These are phyloP conservation scores for Fusarium sulawesiense DNA, from an alignment of 2,329 filamentous ascomycete genomes.

Conservation along the genomic window DNA sequence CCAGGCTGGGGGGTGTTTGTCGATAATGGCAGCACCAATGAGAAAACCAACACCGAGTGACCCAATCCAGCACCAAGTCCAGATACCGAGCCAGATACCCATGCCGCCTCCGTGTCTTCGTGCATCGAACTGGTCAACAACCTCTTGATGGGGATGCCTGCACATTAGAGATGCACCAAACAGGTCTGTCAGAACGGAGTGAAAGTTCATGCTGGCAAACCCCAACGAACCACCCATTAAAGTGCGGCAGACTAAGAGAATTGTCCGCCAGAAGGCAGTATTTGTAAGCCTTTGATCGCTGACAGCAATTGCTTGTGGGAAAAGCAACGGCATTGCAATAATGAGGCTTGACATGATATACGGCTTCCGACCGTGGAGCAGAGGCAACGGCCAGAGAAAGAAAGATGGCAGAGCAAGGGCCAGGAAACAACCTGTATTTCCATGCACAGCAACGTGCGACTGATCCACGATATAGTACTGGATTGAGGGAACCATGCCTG, in stretches of 20 bases:
- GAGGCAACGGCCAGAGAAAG: slow-evolving; percentile 77
- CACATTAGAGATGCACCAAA: slow-evolving; percentile 83
- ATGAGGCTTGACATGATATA: slow-evolving; percentile 78
- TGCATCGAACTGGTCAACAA: slow-evolving; percentile 74
- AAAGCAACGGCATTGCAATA: slow-evolving; percentile 77
- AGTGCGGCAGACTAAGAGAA: slow-evolving; percentile 71
- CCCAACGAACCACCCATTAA: slow-evolving; percentile 77
- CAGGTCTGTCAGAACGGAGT: slow-evolving; percentile 76
- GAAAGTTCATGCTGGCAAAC: slow-evolving; percentile 81
- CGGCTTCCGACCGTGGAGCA: slow-evolving; percentile 80
- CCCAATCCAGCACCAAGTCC: slow-evolving; percentile 81
- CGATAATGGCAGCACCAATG: slow-evolving; percentile 76
- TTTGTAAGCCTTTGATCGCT: slow-evolving; percentile 66
- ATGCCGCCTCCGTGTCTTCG: slow-evolving; percentile 81
- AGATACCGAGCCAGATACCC: slow-evolving; percentile 82
- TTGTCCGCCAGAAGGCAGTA: slow-evolving; percentile 65
- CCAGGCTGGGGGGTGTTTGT: slow-evolving; percentile 72
- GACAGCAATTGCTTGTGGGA: slow-evolving; percentile 78
- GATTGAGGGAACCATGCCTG: slow-evolving; percentile 81
- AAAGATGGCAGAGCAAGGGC: slow-evolving; percentile 77
- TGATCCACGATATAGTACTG: slow-evolving; percentile 81
- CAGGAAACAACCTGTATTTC: slow-evolving; percentile 78
- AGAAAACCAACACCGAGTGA: slow-evolving; percentile 79
- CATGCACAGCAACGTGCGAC: slow-evolving; percentile 74
- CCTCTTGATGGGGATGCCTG: slow-evolving; percentile 76